These are phyloP conservation scores for Lunasporangiospora selenospora DNA, from an alignment of 192 early-diverging fungal genomes.

Conservation along the genomic window DNA sequence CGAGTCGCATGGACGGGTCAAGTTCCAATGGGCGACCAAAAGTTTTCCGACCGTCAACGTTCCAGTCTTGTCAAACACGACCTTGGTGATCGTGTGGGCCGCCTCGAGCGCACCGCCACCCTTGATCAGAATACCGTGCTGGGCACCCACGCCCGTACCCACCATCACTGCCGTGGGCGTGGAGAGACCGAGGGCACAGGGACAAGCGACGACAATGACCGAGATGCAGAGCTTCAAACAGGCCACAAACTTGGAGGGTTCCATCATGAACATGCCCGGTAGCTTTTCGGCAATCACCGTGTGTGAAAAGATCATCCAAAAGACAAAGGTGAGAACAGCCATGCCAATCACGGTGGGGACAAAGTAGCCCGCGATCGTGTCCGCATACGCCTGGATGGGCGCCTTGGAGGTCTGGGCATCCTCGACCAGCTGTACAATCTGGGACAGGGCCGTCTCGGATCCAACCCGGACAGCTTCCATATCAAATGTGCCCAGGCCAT, in stretches of 20 bases:
- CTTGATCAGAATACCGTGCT: constrained; percentile 96
- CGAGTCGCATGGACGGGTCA: constrained; percentile 20
- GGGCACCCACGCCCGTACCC: constrained; percentile 95
- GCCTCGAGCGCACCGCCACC: constrained; percentile 87
- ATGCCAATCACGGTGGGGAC: constrained; percentile 85
- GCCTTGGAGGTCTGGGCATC: constrained; percentile 95
- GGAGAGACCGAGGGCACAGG: constrained; percentile 95
- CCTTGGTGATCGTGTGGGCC: constrained; percentile 79
- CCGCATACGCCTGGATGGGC: constrained; percentile 94
- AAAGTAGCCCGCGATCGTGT: constrained; percentile 90
- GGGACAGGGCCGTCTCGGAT: constrained; percentile 86
- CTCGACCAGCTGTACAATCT: constrained; percentile 93
- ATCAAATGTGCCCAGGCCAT: constrained; percentile 84
- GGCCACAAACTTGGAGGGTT: constrained; percentile 74
- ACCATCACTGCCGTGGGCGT: constrained; percentile 99
- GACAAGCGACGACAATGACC: constrained; percentile 96
- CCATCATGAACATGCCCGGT: constrained; percentile 51
- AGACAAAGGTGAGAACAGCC: constrained; percentile 72
- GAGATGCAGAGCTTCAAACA: constrained; percentile 91
- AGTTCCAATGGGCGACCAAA: constrained; percentile 61
- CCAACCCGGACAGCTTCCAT: constrained; percentile 89
- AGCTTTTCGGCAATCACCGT: constrained; percentile 38
- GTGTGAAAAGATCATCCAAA: constrained; percentile 75
- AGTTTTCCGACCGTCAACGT: constrained; percentile 86
- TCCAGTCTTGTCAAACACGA: constrained; percentile 99